Base-by-base conservation (phyloP, 2,329 filamentous ascomycete genomes). In the Epichloe festucae region DNA sequence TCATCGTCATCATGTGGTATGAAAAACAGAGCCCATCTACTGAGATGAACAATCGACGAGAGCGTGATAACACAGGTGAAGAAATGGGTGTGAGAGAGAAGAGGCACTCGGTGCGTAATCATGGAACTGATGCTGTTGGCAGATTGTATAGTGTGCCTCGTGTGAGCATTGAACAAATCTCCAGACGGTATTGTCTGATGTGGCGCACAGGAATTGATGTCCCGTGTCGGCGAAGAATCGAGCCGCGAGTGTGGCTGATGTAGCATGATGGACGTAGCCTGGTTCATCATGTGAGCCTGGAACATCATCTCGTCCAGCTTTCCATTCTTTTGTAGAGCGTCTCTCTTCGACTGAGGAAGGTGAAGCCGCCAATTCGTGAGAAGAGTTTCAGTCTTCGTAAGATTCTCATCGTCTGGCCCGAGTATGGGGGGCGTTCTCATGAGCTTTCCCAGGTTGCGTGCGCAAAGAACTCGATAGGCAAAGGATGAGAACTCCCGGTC, bases 231-330 rank as follows among this genome's bases (percentile, higher is more conserved):
- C 45, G 77, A 79, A 27, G 74, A 78, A 65, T 85, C 83, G 17
- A 91, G 75, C 59, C 88, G 85, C 4, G 86, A 90, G 52, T 85
- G 79, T 8, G 87, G 87, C 57, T 90, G 84, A 63, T 93, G 87
- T 17, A 93, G 76, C 57, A 89, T 79, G 59, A 93, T 87, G 1
- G 82, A 76, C 54, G 76, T 79, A 6, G 76, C 76, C 55, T 79
- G 70, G 35, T 71, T 76, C 60, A 95, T 87, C 80, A 94, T 91
- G 56, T 87, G 84, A 1, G 87, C 89, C 65, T 94, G 88, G 69
- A 95, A 95, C 67, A 95, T 82, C 77, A 95, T 85, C 67, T 95
- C 88, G 63, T 96, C 90, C 11, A 90, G 74, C 50, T 81, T 76
- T 35, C 87, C 84, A 58, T 84, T 79, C 55, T 78, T 77, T 53